Evolutionary conservation across 495 filamentous ascomycete genomes (phyloP).

Genomic region (Hypomontagnella submonticulosa): DNA sequence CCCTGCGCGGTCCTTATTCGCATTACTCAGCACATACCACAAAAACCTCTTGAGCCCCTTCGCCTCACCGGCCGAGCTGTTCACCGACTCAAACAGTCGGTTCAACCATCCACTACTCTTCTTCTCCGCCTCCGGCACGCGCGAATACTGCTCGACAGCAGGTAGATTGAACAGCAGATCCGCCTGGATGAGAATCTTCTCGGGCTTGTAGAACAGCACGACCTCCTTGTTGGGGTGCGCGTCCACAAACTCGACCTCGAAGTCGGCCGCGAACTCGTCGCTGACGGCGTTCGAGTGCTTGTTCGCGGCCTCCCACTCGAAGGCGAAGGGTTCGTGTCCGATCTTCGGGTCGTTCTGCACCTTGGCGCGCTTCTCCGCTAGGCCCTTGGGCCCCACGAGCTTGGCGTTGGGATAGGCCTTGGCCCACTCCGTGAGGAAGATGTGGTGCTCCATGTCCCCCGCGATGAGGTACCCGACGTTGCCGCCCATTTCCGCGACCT

Average conservation of each 20-base stretch:
- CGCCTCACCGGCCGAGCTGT: slow-evolving; percentile 70
- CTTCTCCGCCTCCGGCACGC: slow-evolving; percentile 62
- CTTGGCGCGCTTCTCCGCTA: slow-evolving; percentile 83
- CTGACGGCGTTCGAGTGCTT: slow-evolving; percentile 61
- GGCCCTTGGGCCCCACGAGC: slow-evolving; percentile 85
- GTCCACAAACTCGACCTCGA: slow-evolving; percentile 85
- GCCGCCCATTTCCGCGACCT: slow-evolving; percentile 72
- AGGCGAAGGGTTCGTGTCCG: slow-evolving; percentile 73
- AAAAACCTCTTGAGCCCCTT: slow-evolving; percentile 81
- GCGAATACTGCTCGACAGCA: slow-evolving; percentile 84
- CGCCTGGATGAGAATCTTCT: slow-evolving; percentile 85
- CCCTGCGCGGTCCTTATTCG: slow-evolving; percentile 65
- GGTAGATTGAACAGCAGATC: slow-evolving; percentile 95
- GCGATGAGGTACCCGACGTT: slow-evolving; percentile 86
- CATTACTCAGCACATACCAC: slow-evolving; percentile 78
- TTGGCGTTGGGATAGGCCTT: slow-evolving; percentile 78
- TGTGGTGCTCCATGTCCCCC: slow-evolving; percentile 91
- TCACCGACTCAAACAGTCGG: slow-evolving; percentile 67
- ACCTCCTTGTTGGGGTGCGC: slow-evolving; percentile 86
- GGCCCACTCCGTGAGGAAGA: slow-evolving; percentile 87
- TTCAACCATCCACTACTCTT: slow-evolving; percentile 69
- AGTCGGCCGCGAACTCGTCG: slow-evolving; percentile 85
- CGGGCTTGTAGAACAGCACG: slow-evolving; percentile 84
- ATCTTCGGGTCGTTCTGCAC: slow-evolving; percentile 65
- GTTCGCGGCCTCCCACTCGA: slow-evolving; percentile 63